Conservation (phyloP, 257 asterid species). For the Ilex aquifolium region DNA sequence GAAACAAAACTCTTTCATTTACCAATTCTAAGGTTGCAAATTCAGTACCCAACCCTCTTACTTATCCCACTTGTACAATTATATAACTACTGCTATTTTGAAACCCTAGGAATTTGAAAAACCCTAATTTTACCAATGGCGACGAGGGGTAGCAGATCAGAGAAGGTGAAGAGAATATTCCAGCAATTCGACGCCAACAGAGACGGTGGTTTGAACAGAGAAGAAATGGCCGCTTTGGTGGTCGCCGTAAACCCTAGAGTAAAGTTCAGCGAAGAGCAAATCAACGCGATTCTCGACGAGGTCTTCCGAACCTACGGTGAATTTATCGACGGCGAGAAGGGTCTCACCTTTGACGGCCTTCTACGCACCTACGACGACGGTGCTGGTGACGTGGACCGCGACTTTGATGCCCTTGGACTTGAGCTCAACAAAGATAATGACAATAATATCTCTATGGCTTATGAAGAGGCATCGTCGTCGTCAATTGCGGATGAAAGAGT, state of each 20-base stretch:
- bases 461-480: slow-evolving; percentile 74
- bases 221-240: slow-evolving; percentile 89
- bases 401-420: slow-evolving; percentile 90
- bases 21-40: too few species aligned
- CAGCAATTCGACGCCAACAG: slow-evolving; percentile 68
- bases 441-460: slow-evolving; percentile 10
- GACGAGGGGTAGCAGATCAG: slow-evolving; percentile 95
- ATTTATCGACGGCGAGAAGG: slow-evolving; percentile 76
- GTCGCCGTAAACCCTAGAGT: slow-evolving; percentile 92
- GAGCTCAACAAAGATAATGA: slow-evolving; percentile 51
- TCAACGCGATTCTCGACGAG: slow-evolving; percentile 83
- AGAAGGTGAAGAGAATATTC: slow-evolving; percentile 85
- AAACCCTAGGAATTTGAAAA: slow-evolving; percentile 13
- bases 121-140: slow-evolving; percentile 42
- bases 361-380: slow-evolving; percentile 96
- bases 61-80: too few species aligned
- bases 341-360: slow-evolving; percentile 82
- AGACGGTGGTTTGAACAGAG: slow-evolving; percentile 85
- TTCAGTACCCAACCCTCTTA: too few species aligned
- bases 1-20: too few species aligned
- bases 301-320: slow-evolving; percentile 86
- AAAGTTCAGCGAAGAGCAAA: slow-evolving; percentile 92
- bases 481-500: slow-evolving; percentile 71
- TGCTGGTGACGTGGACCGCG: slow-evolving; percentile 97
- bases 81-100: neutral